phyloP scores from a whole-genome alignment of 306 rosid genomes.

The Ammopiptanthus mongolicus region DNA sequence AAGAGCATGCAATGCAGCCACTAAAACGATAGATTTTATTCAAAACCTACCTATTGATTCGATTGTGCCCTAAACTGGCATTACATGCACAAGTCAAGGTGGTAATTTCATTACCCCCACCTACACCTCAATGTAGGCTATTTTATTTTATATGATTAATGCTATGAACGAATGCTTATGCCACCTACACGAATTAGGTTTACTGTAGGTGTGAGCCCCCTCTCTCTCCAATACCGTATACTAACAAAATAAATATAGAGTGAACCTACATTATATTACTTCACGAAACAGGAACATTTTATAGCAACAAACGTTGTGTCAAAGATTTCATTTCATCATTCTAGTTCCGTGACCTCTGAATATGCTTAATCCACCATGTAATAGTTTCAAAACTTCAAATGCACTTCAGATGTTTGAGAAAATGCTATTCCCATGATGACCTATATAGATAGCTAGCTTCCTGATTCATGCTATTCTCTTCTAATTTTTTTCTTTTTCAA shows the following conservation, averaged over 20 bases:
- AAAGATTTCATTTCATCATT: neutral
- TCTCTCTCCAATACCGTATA: neutral
- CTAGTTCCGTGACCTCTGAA: constrained; percentile 17
- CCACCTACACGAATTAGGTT: constrained; percentile 32
- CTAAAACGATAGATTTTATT: constrained; percentile 18
- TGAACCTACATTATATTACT: constrained; percentile 17
- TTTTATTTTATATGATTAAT: constrained; percentile 23
- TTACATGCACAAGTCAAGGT: constrained; percentile 47
- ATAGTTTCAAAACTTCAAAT: constrained; percentile 3
- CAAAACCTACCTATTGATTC: constrained; percentile 27
- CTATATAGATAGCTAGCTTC: neutral
- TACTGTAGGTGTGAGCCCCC: constrained; percentile 26
- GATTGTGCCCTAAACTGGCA: constrained; percentile 26
- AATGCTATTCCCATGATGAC: constrained; percentile 5
- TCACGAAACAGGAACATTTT: constrained; percentile 15
- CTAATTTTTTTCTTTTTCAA: neutral
- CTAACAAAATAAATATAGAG: neutral
- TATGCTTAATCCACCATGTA: neutral
- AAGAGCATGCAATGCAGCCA: constrained; percentile 17
- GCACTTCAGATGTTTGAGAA: constrained; percentile 8
- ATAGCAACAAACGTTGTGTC: neutral
- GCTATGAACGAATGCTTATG: neutral
- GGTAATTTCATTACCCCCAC: constrained; percentile 32
- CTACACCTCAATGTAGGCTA: constrained; percentile 24
- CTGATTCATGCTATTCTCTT: neutral